Base-by-base conservation (phyloP, 768 basidiomycete genomes). In the Agaricus blazei region DNA sequence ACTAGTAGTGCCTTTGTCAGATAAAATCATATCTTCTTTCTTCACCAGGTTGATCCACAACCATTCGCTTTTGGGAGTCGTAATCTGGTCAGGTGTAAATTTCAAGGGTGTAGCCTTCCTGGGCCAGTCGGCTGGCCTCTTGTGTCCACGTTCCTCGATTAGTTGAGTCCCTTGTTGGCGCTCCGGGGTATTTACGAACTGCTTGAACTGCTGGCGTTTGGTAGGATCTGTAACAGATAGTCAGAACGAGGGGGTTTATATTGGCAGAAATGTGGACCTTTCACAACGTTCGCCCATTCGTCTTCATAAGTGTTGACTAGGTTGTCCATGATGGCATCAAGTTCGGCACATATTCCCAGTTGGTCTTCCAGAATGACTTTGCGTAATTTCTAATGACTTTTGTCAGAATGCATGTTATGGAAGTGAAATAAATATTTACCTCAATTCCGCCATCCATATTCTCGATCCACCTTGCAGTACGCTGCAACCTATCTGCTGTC, bases 391-490 rank as follows among this genome's bases (percentile, higher is more conserved):
- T 82, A 57, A 9, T 11, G 0, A 26, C 36, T 28, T 9, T 36
- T 43, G 9, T 46, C 14, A 55, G 64, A 41, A 49, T 41, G 3
- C 27, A n/a, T 34, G 42, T 5, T n/a, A 15, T 6, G 4, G 28
- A 24, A 37, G 48, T 24, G 28, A 14, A 5, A n/a, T 11, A 29
- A 3, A 37, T 29, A 19, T 48, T 45, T 8, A 80, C 80, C 66
- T 86, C 81, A 48, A 87, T 75, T 0, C 85, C 86, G 9, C 83
- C 84, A 40, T 86, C 86, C 67, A 87, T 80, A 8, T 74, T 72
- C 59, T 89, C 87, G 4, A 89, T 68, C 87, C 88, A 90, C 9
- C 85, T 72, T 1, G 87, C 85, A 1, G 88, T 90, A 4, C 87
- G 79, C 69, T 81, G 80, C 11, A 90, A 73, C 58, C 75, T 78